Percentiles rank a stretch among this genome's conserved stretches.
Evolutionary conservation across 148 eudicot genomes (phyloP).

Genomic region (Rhododendron simsii): DNA sequence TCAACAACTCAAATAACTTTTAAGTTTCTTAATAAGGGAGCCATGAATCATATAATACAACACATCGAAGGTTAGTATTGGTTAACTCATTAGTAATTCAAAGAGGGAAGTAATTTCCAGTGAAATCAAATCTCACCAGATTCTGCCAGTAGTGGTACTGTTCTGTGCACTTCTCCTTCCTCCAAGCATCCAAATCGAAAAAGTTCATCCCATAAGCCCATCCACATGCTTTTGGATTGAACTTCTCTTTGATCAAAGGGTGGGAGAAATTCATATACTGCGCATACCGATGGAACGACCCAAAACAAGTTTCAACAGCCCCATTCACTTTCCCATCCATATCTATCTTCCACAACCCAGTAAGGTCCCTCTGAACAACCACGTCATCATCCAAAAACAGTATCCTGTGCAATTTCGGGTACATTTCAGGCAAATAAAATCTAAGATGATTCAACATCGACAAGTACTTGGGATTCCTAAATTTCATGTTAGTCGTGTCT

Average conservation of each 20-base stretch:
- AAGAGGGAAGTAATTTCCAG: neutral
- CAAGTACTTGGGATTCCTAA: conserved; percentile 90
- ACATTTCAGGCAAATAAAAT: conserved; percentile 90
- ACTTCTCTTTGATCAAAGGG: conserved; percentile 81
- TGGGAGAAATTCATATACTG: conserved; percentile 98
- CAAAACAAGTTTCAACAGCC: conserved; percentile 95
- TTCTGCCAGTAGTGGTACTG: conserved; percentile 98
- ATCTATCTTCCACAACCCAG: conserved; percentile 88
- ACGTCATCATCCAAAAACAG: conserved; percentile 91
- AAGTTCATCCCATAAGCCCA: conserved; percentile 99
- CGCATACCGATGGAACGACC: conserved; percentile 90
- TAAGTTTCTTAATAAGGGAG: neutral
- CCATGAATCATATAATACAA: neutral
- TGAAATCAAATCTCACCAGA: conserved; percentile 45
- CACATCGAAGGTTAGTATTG: neutral
- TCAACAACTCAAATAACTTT: conserved; percentile 5
- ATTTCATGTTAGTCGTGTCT: conserved; percentile 90
- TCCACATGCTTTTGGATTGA: conserved; percentile 91
- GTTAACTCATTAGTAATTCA: neutral
- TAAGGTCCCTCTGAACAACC: conserved; percentile 84
- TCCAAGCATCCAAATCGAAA: conserved; percentile 95
- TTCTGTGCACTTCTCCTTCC: conserved; percentile 89
- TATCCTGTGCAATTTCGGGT: conserved; percentile 77
- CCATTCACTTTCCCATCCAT: conserved; percentile 99
- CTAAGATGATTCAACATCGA: conserved; percentile 88